Evolutionary conservation across 2,329 filamentous ascomycete species (phyloP), one percentile per base, ranked within the genome.

Genomic region (Falciphora oryzae): DNA sequence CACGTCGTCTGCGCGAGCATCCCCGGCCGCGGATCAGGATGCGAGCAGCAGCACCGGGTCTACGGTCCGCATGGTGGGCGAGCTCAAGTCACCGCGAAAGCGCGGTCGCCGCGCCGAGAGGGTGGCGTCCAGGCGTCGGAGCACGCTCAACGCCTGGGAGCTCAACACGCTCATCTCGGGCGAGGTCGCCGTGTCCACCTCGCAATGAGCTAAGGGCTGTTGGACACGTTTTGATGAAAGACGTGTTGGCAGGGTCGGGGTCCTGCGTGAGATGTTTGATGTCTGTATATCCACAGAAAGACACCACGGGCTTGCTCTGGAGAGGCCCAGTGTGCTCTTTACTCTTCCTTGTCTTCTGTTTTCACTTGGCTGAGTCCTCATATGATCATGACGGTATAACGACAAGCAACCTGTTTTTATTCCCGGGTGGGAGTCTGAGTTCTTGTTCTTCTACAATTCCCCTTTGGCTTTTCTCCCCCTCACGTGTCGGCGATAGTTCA

Each of bases 111-210:
- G 77, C 73, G 80, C 74, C 70, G 86, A 73, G 74, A 88, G 78
- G 78, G 79, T 74, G 11, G 80, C 85, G 3, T 88, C 83, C 66
- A 80, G 89, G 72, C 81, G 90, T 72, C 83, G 91, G 73, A 92
- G 89, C 71, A 93, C 90, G 27, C 77, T 94, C 38, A 92, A 85
- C 70, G 87, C 89, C 3, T 89, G 89, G 80, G 91, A 94, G 75
- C 76, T 93, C 71, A 84, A 90, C 76, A 85, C 83, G 59, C 73
- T 91, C 72, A 88, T 89, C 63, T 69, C 77, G 3, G 81, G 81
- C 7, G 68, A 68, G 28, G 70, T 70, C 2, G 65, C 63, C 4
- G 68, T 67, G n/a, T 66, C 69, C 27, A 65, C 67, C 3, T 67
- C 68, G 18, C 8, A n/a, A 7, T 53, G 44, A 44, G 38, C 14